Evolutionary conservation across 441 rosid species (phyloP), one percentile per base, ranked within the genome.

Genomic region (Gossypium schwendimanii): DNA sequence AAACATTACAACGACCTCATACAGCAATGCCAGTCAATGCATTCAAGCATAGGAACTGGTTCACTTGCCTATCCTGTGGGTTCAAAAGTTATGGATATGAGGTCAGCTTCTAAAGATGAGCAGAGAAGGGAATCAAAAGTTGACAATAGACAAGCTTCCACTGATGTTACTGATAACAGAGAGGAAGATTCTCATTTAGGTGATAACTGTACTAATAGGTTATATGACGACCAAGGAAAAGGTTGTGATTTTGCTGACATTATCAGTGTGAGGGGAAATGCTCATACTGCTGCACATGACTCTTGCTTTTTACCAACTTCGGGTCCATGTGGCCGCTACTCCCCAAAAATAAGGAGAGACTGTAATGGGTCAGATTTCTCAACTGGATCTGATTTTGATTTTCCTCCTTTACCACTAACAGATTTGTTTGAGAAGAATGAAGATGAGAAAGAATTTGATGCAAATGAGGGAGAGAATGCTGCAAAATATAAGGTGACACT

Each of bases 31-130:
- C 97, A 90, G 76, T 68, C 70, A 73, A 94, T 94, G 97, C 97
- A 94, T 86, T 85, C 97, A 74, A 94, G 95, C 77, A 85, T 91
- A 66, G 98, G 98, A 84, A 91, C 97, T 70, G 98, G 98, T 72
- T 82, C 88, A 36, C 96, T 94, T 85, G 98, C 98, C 9, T 92
- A 85, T 84, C 86, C 82, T 64, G 95, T 90, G 81, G 97, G 97
- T 36, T 94, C 98, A 76, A 94, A 94, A 83, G 95, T 94, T 78
- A 86, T 92, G 98, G 97, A 94, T 81, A 84, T 89, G 87, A 84
- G 98, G 83, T 88, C 86, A 72, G 81, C 88, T 70, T 91, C 94
- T 80, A 94, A 88, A 75, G 85, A 84, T 84, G 91, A 84, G 71
- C 50, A 62, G 31, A 82, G 61, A 69, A 84, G 72, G 73, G 89